Base-by-base conservation (phyloP, 176 grass and related monocot species). In the Zoysia japonica region DNA sequence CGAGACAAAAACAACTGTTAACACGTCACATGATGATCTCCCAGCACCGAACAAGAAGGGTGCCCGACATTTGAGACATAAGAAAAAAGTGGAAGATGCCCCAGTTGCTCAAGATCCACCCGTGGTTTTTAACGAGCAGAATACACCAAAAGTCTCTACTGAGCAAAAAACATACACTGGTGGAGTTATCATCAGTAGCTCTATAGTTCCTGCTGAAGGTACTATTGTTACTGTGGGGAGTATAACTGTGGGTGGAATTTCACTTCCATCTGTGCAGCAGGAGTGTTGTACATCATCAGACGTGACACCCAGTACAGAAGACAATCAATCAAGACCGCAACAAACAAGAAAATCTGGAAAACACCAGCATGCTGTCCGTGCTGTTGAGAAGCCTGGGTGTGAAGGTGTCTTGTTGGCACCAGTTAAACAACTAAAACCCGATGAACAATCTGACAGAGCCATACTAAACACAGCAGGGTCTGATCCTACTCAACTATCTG, bases 401-500 rank as follows among this genome's bases (percentile, higher is more conserved):
- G 96, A 95, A 71, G 81, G 78, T 60, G 79, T 78, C 8, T 65
- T 91, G 74, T 99, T 92, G 92, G 92, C 96, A 87, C 92, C 92
- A 54, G 82, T 93, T 68, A 99, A 87, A 56, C 82, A 70, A 15
- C 17, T 78, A 85, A 81, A 74, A 47, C 85, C 78, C 68, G 93
- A 75, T 53, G 88, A 87, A 44, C 90, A 82, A 62, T 81, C 80
- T 87, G 96, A 84, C 41, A 90, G 90, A 77, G 65, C 65, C 57
- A 69, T 6, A 7, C 64, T 38, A 19, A 83, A 66, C 3, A n/a
- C 65, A 60, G 70, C 75, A 62, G 61, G 61, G 51, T 61, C 76
- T 79, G 68, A 54, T 28, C 20, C 45, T 0, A 66, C 63, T 71
- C 71, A 82, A 76, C 47, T 78, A 56, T 45, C 51, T 81, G 84